Evolutionary conservation across 129 eudicot genomes (phyloP), one percentile per base, ranked within the genome.

Genomic region (Deinandra increscens): DNA sequence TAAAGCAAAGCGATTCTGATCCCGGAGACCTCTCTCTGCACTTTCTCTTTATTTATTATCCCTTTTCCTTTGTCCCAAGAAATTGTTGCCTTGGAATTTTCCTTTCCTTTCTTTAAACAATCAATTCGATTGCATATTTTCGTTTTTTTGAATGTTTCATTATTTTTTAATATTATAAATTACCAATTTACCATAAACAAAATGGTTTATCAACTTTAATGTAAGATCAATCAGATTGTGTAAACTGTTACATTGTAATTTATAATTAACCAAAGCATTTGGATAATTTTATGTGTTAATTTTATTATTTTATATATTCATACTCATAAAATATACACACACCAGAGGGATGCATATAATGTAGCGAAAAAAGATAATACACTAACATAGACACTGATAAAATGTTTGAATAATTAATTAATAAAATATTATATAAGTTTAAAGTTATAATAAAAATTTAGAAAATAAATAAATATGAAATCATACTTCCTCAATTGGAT

Each of bases 21-120:
- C 88, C 88, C 88, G 81, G 83, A 68, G 76, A 42, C 53, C 68
- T 45, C 71, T 53, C 61, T 64, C 68, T 70, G 71, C 75, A 56
- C 79, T 69, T 60, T 69, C 75, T 82, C 80, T 83, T 75, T 79
- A 65, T 77, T 26, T 51, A 7, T 60, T 75, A 68, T 68, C 23
- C 50, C 67, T 51, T 82, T 75, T 75, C 64, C 78, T 64, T 68
- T 67, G 71, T 55, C 79, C 75, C 83, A 79, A 79, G 76, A 74
- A 79, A 67, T 66, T 66, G 61, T 61, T 79, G 68, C 66, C 74
- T 59, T 73, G 75, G 79, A 72, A 66, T 59, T 73, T 79, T 67
- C 33, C 38, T 63, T 63, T 46, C 60, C 22, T 66, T 69, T 59
- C 12, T 3, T 55, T 54, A 49, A 69, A 58, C 19, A 51, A 36